Evolutionary conservation across 108 stramenopile species (phyloP).

Genomic region (Nannochloropsis oceanica): DNA sequence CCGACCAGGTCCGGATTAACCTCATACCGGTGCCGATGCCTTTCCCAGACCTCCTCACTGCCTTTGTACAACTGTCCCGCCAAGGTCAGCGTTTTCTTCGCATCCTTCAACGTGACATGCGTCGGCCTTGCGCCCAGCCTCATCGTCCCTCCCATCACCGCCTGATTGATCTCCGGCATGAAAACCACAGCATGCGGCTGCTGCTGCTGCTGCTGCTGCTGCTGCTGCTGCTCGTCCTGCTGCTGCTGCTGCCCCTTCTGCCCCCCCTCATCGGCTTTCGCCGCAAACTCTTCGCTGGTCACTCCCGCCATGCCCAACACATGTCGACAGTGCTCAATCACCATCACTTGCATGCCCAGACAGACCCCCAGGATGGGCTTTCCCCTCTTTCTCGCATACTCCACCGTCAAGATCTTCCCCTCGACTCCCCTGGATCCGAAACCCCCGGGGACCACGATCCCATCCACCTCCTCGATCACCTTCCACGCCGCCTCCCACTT

Average conservation of each 20-base stretch:
- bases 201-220: not conserved
- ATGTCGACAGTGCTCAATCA: constrained; percentile 89
- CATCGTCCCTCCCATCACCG: constrained; percentile 97
- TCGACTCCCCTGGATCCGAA: constrained; percentile 78
- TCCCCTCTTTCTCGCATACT: constrained; percentile 62
- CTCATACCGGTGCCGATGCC: constrained; percentile 98
- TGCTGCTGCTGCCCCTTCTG: not conserved
- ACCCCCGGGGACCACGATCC: constrained; percentile 83
- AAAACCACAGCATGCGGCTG: constrained; percentile 67
- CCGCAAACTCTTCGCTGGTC: constrained; percentile 87
- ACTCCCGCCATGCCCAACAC: constrained; percentile 63
- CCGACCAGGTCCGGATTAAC: constrained; percentile 87
- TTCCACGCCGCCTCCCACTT: constrained; percentile 56
- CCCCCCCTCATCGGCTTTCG: constrained; percentile 2
- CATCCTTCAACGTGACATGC: constrained; percentile 13
- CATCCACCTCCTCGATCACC: constrained; percentile 44
- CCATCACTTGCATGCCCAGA: constrained; percentile 87
- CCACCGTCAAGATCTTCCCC: constrained; percentile 76
- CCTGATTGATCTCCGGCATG: constrained; percentile 96
- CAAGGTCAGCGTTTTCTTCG: not conserved
- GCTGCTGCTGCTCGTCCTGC: not conserved
- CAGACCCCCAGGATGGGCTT: constrained; percentile 89
- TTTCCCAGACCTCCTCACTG: constrained; percentile 54
- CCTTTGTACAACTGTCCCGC: constrained; percentile 17
- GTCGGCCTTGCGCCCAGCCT: constrained; percentile 84